Conservation (phyloP, 108 stramenopile genomes). For the Skeletonema menzelii region DNA sequence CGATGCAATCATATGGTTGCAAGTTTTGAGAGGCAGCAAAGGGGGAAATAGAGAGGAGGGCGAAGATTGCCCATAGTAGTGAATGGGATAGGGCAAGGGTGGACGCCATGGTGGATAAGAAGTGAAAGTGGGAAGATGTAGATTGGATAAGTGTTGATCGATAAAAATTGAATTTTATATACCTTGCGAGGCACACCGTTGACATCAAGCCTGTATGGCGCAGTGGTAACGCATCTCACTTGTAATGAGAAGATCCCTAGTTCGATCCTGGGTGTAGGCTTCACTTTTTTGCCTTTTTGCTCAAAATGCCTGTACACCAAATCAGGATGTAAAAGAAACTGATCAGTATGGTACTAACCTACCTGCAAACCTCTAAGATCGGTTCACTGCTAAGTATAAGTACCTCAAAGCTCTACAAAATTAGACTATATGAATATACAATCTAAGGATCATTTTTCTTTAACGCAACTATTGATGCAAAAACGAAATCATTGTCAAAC, state of each 20-base stretch:
- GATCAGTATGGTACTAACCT: not conserved
- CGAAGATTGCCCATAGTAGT: not conserved
- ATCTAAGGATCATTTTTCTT: too few species aligned
- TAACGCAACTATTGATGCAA: not conserved
- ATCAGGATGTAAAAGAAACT: too few species aligned
- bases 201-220: slow-evolving; percentile 51
- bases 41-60: not conserved
- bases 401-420: too few species aligned
- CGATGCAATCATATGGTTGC: slow-evolving; percentile 20
- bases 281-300: not conserved
- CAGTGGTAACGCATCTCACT: slow-evolving; percentile 76
- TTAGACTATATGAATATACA: too few species aligned
- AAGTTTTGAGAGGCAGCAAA: not conserved
- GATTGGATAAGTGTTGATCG: too few species aligned
- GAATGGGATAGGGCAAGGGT: not conserved
- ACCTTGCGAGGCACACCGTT: too few species aligned
- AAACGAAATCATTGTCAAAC: not conserved
- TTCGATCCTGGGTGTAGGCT: slow-evolving; percentile 62
- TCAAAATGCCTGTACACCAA: too few species aligned
- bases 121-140: too few species aligned
- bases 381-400: too few species aligned
- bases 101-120: not conserved
- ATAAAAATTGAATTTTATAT: too few species aligned
- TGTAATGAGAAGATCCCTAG: slow-evolving; percentile 75
- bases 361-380: too few species aligned